Percentiles rank a stretch among this genome's conserved stretches.
phyloP scores from a whole-genome alignment of 2,329 filamentous ascomycete genomes.

The Pseudogymnoascus sp. region DNA sequence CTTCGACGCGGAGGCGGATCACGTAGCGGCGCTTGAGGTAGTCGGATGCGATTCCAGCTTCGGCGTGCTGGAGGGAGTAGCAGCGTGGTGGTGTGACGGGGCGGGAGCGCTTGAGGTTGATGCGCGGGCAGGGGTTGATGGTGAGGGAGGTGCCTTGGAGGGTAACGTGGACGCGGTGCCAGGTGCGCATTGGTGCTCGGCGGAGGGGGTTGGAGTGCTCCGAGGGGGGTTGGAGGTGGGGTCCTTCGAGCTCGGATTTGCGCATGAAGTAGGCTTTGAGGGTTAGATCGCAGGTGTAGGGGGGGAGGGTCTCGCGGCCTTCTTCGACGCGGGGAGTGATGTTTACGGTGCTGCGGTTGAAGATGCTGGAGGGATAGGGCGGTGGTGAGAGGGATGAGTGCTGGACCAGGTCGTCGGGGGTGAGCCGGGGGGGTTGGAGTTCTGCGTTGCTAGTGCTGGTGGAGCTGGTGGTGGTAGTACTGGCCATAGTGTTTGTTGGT shows the following conservation, averaged over 20 bases:
- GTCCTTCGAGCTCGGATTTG: constrained; percentile 8
- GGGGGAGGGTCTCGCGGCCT: constrained; percentile 41
- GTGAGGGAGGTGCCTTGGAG: constrained; percentile 58
- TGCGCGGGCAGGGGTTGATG: constrained; percentile 27
- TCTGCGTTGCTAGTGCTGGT: background rate
- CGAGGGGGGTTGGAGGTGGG: background rate
- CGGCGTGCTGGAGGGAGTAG: constrained; percentile 68
- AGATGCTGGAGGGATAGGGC: background rate
- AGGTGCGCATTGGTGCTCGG: constrained; percentile 49
- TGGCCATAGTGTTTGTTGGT: background rate
- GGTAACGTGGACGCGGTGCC: constrained; percentile 51
- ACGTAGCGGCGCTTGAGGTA: constrained; percentile 49
- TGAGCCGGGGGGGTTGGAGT: background rate
- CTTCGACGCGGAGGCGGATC: constrained; percentile 63
- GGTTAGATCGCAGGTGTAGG: constrained; percentile 47
- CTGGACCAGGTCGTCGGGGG: background rate
- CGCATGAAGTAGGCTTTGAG: constrained; percentile 50
- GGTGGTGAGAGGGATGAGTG: background rate
- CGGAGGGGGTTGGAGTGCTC: background rate
- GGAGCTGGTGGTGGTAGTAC: background rate
- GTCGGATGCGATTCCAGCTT: constrained; percentile 57
- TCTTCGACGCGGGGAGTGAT: constrained; percentile 31
- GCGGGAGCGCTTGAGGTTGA: background rate
- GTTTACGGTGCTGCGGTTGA: constrained; percentile 11
- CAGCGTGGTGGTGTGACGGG: background rate